Percentiles rank a stretch among this genome's conserved stretches.
Evolutionary conservation across 2,329 filamentous ascomycete species (phyloP).

Genomic region (Microsporum audouinii): DNA sequence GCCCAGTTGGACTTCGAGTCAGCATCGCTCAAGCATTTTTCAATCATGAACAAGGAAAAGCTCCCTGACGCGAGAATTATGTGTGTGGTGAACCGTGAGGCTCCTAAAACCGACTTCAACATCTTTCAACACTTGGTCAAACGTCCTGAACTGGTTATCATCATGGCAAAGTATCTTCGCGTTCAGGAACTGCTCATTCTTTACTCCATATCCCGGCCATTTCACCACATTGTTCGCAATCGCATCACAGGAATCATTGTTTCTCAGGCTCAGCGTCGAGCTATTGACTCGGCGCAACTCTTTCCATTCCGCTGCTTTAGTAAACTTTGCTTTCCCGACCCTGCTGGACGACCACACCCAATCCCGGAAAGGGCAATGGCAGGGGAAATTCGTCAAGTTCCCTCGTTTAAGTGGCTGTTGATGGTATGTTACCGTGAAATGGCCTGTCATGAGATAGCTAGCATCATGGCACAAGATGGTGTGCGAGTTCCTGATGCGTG

Average conservation of each 20-base stretch:
- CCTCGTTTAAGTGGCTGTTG: constrained; percentile 55
- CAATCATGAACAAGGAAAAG: constrained; percentile 2
- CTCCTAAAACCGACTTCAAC: constrained; percentile 4
- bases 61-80: not conserved
- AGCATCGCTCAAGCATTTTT: constrained; percentile 8
- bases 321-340: constrained; percentile 49
- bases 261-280: constrained; percentile 43
- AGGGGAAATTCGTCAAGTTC: constrained; percentile 41
- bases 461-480: constrained; percentile 47
- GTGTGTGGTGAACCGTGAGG: not conserved
- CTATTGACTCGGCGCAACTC: constrained; percentile 44
- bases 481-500: constrained; percentile 44
- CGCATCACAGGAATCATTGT: constrained; percentile 50
- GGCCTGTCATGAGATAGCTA: constrained; percentile 51
- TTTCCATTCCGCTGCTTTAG: constrained; percentile 54
- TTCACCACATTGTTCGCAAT: constrained; percentile 50
- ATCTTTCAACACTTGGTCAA: constrained; percentile 14
- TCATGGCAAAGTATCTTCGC: constrained; percentile 45
- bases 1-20: constrained; percentile 9
- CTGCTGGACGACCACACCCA: constrained; percentile 33
- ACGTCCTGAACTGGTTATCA: constrained; percentile 41
- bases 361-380: constrained; percentile 26
- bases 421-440: constrained; percentile 52
- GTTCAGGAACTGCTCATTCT: constrained; percentile 50
- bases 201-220: constrained; percentile 52